phyloP scores from a whole-genome alignment of 768 basidiomycete genomes.

The Filobasidium floriforme region DNA sequence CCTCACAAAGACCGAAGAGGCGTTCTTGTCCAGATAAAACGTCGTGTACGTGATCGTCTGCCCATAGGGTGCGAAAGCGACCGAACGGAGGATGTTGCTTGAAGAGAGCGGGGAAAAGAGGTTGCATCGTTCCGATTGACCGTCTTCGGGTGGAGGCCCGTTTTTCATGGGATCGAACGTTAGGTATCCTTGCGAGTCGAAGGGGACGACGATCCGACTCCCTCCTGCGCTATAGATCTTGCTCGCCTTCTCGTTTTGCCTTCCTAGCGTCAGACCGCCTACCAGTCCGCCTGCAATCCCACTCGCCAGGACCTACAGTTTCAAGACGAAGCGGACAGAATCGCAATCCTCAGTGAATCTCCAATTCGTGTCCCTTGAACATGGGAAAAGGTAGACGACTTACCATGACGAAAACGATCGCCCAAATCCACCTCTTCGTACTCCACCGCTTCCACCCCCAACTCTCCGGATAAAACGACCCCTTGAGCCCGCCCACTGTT shows the following conservation, averaged over 20 bases:
- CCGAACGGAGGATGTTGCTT: slow-evolving; percentile 15
- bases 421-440: slow-evolving; percentile 12
- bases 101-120: slow-evolving; percentile 22
- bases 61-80: slow-evolving; percentile 32
- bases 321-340: neutral
- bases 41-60: slow-evolving; percentile 30
- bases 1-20: slow-evolving; percentile 27
- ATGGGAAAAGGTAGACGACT: too few species aligned
- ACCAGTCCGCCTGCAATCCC: slow-evolving; percentile 20
- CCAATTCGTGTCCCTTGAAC: too few species aligned
- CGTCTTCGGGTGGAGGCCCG: slow-evolving; percentile 31
- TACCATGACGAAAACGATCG: neutral
- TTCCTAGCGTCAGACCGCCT: slow-evolving; percentile 17
- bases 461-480: neutral
- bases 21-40: slow-evolving; percentile 29
- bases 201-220: slow-evolving; percentile 15
- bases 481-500: neutral
- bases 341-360: neutral
- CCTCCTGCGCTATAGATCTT: slow-evolving; percentile 14
- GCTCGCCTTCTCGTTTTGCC: neutral
- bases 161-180: slow-evolving; percentile 24
- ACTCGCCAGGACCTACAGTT: neutral
- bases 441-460: slow-evolving; percentile 17
- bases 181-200: slow-evolving; percentile 7
- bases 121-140: slow-evolving; percentile 32